These are phyloP conservation scores for Trichoderma erinaceum DNA, from an alignment of 495 filamentous ascomycete species.

Conservation along the genomic window DNA sequence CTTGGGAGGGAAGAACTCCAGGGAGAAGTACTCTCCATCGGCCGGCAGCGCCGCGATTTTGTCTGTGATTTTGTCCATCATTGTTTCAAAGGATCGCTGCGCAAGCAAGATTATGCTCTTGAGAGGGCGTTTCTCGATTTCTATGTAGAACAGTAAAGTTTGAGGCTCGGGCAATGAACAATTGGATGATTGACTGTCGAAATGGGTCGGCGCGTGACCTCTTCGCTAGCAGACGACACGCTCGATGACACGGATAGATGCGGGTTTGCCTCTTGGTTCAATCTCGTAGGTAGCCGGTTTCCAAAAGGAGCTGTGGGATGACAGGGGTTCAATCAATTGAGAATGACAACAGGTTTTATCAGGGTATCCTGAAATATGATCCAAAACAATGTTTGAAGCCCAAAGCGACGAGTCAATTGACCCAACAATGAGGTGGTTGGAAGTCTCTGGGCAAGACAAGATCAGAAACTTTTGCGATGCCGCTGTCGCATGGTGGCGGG, in stretches of 20 bases:
- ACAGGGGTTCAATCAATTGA: background rate
- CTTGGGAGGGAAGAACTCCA: conserved; percentile 99
- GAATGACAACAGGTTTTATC: background rate
- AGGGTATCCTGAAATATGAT: background rate
- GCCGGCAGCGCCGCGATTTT: conserved; percentile 89
- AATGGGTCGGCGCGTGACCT: background rate
- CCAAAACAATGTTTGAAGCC: background rate
- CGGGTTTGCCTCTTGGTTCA: background rate
- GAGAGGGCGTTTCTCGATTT: background rate
- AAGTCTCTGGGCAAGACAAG: background rate
- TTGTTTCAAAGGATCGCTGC: background rate
- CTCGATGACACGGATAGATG: background rate
- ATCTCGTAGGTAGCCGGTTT: background rate
- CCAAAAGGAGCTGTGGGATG: background rate
- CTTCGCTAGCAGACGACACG: background rate
- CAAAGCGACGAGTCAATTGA: background rate
- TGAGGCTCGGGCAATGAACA: background rate
- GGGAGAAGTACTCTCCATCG: conserved; percentile 80
- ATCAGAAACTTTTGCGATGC: conserved; percentile 8
- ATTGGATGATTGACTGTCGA: background rate
- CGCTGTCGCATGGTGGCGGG: conserved; percentile 8
- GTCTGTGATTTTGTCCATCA: conserved; percentile 89
- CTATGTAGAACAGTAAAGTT: background rate
- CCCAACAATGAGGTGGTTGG: background rate
- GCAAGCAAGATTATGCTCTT: background rate